Conservation (phyloP, 345 rosid genomes). For the Eucalyptus sideroxylon region DNA sequence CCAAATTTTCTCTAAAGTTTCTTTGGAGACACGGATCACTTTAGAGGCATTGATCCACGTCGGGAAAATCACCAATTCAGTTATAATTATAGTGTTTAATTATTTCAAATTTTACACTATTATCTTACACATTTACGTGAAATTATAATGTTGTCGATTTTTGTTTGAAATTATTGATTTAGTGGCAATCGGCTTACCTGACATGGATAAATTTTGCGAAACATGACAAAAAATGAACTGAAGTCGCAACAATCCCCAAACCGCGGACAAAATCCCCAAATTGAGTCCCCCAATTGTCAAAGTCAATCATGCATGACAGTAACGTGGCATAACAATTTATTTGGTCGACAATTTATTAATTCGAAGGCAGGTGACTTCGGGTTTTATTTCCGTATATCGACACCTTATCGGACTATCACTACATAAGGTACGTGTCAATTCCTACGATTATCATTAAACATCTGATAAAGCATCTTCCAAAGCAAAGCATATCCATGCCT, state of each 20-base stretch:
- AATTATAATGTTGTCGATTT: not conserved
- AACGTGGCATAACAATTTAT: not conserved
- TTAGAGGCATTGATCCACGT: not conserved
- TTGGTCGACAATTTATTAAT: not conserved
- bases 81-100: rapidly evolving
- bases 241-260: not conserved
- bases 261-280: not conserved
- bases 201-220: not conserved
- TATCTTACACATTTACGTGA: rapidly evolving
- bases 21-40: not conserved
- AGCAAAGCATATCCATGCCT: not conserved
- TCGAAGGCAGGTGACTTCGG: not conserved
- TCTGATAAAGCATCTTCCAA: not conserved
- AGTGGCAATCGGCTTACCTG: not conserved
- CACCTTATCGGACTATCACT: not conserved
- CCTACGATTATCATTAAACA: not conserved
- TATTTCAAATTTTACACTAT: rapidly evolving
- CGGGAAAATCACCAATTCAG: rapidly evolving
- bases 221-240: rapidly evolving
- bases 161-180: not conserved
- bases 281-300: not conserved
- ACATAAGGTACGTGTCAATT: not conserved
- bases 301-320: not conserved
- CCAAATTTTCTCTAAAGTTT: rapidly evolving
- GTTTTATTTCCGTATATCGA: not conserved